Evolutionary conservation across 2,329 filamentous ascomycete genomes (phyloP), one percentile per base, ranked within the genome.

Genomic region (Grosmannia huntii): DNA sequence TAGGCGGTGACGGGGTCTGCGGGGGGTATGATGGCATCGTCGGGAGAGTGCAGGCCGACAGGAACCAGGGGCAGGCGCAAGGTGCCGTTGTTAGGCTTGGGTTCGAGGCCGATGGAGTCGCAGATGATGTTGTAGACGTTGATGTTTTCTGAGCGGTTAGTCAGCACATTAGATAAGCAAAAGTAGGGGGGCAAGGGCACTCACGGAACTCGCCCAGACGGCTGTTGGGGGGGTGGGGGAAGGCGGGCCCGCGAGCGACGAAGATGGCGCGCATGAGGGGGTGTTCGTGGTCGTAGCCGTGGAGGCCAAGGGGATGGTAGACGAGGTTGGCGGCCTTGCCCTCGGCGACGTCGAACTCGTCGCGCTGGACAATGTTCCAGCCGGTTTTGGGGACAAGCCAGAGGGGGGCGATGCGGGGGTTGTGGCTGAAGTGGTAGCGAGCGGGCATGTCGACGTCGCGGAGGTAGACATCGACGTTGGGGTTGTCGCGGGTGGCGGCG

Each of bases 231-330:
- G 81, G 74, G 65, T 96, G 91, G 0, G 90, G 89, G 68, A 99
- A 99, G 0, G 92, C 91, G 4, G 94, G 94, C 0, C 94, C 94
- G 46, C 89, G 79, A 1, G 94, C 94, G 54, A 97, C 79, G 66
- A 99, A 99, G 50, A 99, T 95, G 0, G 94, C 92, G 46, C 94
- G 79, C 94, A 99, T 99, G 51, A 99, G 76, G 0, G 92, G 91
- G 68, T 99, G 86, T 66, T 95, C 86, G 66, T 96, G 86, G 68
- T 99, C 94, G 68, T 97, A 99, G 1, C 94, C 94, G 68, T 99
- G 94, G 2, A 99, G 74, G 2, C 94, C 94, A 31, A 80, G 81
- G 0, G 94, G 94, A 64, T 86, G 80, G 67, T 96, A 99, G 0
- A 82, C 75, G 14, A 81, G 69, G 0, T 82, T 83, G 14, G 83